These are phyloP conservation scores for Chlorella variabilis DNA, from an alignment of 163 green algal species.

Conservation along the genomic window DNA sequence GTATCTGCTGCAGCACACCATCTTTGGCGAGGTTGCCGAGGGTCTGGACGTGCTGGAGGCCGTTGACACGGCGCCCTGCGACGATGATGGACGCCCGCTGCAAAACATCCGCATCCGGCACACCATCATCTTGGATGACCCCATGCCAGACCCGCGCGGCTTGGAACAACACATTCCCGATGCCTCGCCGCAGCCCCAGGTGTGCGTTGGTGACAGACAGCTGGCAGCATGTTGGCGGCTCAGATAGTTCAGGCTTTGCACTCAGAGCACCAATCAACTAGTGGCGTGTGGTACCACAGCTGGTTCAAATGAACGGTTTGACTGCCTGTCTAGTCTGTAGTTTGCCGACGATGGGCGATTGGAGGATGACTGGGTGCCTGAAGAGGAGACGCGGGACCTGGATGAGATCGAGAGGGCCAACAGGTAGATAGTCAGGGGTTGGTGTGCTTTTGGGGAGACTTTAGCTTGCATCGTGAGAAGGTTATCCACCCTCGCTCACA, in stretches of 20 bases:
- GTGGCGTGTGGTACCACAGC: too few species aligned
- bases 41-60: conserved; percentile 92
- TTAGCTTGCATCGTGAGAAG: too few species aligned
- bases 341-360: conserved; percentile 75
- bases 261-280: too few species aligned
- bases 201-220: not conserved
- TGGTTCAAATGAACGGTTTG: too few species aligned
- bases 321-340: too few species aligned
- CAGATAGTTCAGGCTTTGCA: too few species aligned
- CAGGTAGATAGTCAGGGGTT: conserved; percentile 1
- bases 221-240: too few species aligned
- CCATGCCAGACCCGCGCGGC: conserved; percentile 88
- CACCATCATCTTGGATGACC: conserved; percentile 97
- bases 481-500: too few species aligned
- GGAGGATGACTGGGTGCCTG: conserved; percentile 96
- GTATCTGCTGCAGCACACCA: too few species aligned
- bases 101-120: conserved; percentile 92
- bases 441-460: too few species aligned
- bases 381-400: conserved; percentile 41
- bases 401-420: conserved; percentile 80
- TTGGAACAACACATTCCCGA: conserved; percentile 88
- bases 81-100: conserved; percentile 82
- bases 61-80: conserved; percentile 92
- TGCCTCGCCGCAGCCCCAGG: conserved; percentile 66
- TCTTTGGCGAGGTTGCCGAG: conserved; percentile 92